Evolutionary conservation across 768 basidiomycete species (phyloP).

Genomic region (Leccinum broughii): DNA sequence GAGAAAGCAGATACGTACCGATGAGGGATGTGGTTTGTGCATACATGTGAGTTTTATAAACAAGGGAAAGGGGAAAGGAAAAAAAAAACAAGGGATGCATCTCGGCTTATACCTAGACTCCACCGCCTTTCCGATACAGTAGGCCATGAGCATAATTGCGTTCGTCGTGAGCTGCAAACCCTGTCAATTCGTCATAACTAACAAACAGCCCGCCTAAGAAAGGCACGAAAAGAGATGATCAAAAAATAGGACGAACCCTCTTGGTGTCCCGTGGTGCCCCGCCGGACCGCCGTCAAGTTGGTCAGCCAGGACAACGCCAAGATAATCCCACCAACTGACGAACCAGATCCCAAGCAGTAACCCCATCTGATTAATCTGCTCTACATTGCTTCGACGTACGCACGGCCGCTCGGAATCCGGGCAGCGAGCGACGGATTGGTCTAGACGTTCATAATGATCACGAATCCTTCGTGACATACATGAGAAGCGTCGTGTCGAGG

Average conservation of each 20-base stretch:
- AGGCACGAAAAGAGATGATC: neutral
- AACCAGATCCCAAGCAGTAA: constrained; percentile 48
- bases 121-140: constrained; percentile 63
- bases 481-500: constrained; percentile 68
- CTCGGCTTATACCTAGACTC: constrained; percentile 35
- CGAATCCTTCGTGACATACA: constrained; percentile 58
- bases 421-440: constrained; percentile 60
- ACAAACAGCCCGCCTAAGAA: neutral
- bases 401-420: constrained; percentile 56
- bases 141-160: constrained; percentile 72
- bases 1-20: no score
- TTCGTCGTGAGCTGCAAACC: constrained; percentile 40
- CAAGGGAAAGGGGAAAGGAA: no score
- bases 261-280: constrained; percentile 48
- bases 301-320: constrained; percentile 65
- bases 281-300: constrained; percentile 52
- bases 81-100: constrained; percentile 30
- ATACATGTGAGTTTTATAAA: no score
- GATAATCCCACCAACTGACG: constrained; percentile 51
- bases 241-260: constrained; percentile 43
- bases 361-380: constrained; percentile 53
- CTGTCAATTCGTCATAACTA: neutral
- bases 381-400: constrained; percentile 64
- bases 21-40: no score
- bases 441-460: constrained; percentile 71